Evolutionary conservation across 2,329 filamentous ascomycete species (phyloP).

Genomic region (Stemphylium lycopersici): DNA sequence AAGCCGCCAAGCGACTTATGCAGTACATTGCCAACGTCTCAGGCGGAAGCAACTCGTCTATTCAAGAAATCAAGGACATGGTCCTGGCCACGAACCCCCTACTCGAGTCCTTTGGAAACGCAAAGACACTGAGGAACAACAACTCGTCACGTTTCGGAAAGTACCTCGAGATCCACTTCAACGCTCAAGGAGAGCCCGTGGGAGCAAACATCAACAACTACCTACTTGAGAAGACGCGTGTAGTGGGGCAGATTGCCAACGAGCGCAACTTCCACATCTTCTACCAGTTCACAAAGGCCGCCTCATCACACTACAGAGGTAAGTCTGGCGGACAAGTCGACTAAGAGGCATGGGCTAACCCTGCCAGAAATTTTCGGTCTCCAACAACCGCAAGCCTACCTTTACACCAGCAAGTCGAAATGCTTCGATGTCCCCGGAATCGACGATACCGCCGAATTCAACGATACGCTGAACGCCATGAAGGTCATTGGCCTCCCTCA

Average conservation of each 20-base stretch:
- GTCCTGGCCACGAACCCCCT: slow-evolving; percentile 97
- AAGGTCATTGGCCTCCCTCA: slow-evolving; percentile 87
- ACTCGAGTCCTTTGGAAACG: slow-evolving; percentile 96
- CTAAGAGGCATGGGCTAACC: slow-evolving; percentile 17
- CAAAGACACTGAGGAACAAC: slow-evolving; percentile 97
- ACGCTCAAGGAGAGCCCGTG: slow-evolving; percentile 85
- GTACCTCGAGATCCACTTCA: slow-evolving; percentile 97
- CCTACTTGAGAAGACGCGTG: slow-evolving; percentile 90
- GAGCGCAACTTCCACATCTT: slow-evolving; percentile 99
- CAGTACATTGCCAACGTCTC: slow-evolving; percentile 99
- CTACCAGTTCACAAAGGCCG: slow-evolving; percentile 97
- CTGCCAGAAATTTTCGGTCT: slow-evolving; percentile 77
- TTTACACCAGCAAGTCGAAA: slow-evolving; percentile 92
- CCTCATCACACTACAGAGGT: slow-evolving; percentile 80
- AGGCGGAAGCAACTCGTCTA: slow-evolving; percentile 80
- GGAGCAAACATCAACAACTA: slow-evolving; percentile 99
- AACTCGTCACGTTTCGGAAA: slow-evolving; percentile 99
- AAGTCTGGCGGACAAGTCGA: slow-evolving; percentile 15
- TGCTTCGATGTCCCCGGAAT: slow-evolving; percentile 94
- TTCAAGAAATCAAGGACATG: slow-evolving; percentile 99
- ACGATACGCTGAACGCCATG: slow-evolving; percentile 94
- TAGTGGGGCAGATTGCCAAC: slow-evolving; percentile 92
- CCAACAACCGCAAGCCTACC: slow-evolving; percentile 88
- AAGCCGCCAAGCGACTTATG: slow-evolving; percentile 98
- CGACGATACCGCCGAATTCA: slow-evolving; percentile 86